Base-by-base conservation (phyloP, 2,329 filamentous ascomycete species). In the Pestalotiopsis sp. region DNA sequence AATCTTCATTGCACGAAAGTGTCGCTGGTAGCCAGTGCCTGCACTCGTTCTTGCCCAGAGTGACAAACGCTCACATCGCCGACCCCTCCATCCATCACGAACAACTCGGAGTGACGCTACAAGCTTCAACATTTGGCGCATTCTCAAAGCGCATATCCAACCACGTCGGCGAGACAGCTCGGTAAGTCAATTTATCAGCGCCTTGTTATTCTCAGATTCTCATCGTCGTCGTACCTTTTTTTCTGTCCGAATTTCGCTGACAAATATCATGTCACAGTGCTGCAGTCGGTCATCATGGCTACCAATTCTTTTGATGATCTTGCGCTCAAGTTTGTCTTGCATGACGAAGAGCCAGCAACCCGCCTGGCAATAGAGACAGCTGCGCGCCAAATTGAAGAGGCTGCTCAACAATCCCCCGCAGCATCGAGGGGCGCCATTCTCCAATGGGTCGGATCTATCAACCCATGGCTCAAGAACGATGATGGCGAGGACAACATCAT, bases 381-480 rank as follows among this genome's bases (percentile, higher is more conserved):
- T 11, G 58, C 55, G 4, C 39, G 9, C 86, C 85, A 82, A 69
- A 85, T 88, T 25, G 79, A 86, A 74, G 77, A 75, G 67, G 79
- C 83, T 7, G 71, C 81, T 0, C 13, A 12, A n/a, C 17, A 27
- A 12, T 36, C 27, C 17, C 59, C 59, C 5, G 27, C 59, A 41
- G 77, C 82, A 55, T 82, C 77, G 71, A 81, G 83, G 62, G 80
- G 84, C 62, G 80, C 83, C 3, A 80, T 88, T 58, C 85, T 84
- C 17, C 83, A 85, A 74, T 88, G 86, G 86, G 86, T 87, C 36
- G 83, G 86, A 60, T 85, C 86, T 45, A 84, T 88, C 67, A 83
- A 86, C 72, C 82, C 81, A 67, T 88, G 86, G 86, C 86, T 88
- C 17, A 80, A 79, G 7, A 79, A 76, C 66, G 78, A 77, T 31